These are phyloP conservation scores for Spizellomyces sp. DNA, from an alignment of 192 early-diverging fungal species.

Conservation along the genomic window DNA sequence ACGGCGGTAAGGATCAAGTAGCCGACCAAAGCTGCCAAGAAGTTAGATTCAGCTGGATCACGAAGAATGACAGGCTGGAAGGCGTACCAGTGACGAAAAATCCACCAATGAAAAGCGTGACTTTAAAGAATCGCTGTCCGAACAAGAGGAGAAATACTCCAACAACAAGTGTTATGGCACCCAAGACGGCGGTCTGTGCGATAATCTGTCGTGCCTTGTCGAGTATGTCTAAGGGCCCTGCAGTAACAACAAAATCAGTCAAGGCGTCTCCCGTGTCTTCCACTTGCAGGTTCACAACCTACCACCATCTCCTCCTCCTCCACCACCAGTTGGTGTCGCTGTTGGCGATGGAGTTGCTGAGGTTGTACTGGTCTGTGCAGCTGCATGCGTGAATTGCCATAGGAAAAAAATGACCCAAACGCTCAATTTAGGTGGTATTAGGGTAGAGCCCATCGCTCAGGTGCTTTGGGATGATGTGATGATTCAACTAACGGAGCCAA, in stretches of 20 bases:
- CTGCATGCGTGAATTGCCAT: background rate
- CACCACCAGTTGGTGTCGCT: background rate
- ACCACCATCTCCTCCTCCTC: background rate
- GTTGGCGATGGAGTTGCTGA: background rate
- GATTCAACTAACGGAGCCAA: too few species aligned
- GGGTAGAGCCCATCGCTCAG: too few species aligned
- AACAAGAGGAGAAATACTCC: constrained; percentile 32
- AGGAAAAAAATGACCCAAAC: background rate
- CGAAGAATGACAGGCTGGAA: background rate
- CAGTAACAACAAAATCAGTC: background rate
- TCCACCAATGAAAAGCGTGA: constrained; percentile 29
- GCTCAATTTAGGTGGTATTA: too few species aligned
- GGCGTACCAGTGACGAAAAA: constrained; percentile 27
- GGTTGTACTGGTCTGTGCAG: background rate
- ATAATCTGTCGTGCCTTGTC: constrained; percentile 9
- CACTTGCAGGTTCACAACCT: background rate
- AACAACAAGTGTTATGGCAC: constrained; percentile 20
- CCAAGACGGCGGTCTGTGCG: constrained; percentile 23
- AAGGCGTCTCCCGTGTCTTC: background rate
- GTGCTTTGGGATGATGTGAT: too few species aligned
- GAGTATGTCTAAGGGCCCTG: background rate
- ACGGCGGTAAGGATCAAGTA: constrained; percentile 27
- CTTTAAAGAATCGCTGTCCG: constrained; percentile 33
- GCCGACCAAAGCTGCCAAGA: constrained; percentile 12
- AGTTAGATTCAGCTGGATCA: background rate